A percentile compares a stretch with the other conserved stretches of the same genome.
These are phyloP conservation scores for Micractinium sp. DNA, from an alignment of 139 green algal genomes.

Conservation along the genomic window DNA sequence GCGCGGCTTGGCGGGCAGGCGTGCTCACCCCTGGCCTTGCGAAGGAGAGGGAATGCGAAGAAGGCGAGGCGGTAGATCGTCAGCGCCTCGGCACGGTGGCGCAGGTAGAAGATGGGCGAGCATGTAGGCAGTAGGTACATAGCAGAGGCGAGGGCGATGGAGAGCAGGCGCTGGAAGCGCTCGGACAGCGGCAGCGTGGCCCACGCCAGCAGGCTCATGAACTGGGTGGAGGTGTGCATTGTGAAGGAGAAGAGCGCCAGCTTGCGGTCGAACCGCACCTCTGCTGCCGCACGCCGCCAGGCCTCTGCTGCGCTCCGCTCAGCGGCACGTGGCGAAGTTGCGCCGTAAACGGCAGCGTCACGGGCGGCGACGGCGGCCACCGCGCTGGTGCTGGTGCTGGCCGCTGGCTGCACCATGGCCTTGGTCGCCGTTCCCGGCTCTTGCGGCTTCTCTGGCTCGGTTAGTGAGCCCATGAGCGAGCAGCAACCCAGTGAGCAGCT, in stretches of 20 bases:
- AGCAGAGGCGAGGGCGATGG: background rate
- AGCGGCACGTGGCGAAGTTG: too few species aligned
- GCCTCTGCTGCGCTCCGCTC: background rate
- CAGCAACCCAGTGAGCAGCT: too few species aligned
- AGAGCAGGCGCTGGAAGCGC: background rate
- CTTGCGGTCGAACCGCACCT: background rate
- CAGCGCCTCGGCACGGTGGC: background rate
- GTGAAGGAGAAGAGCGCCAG: conserved; percentile 7
- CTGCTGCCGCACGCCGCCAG: background rate
- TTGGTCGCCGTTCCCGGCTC: too few species aligned
- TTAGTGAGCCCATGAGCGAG: too few species aligned
- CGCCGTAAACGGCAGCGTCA: too few species aligned
- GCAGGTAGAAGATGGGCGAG: background rate
- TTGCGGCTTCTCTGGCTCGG: too few species aligned
- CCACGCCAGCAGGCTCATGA: conserved; percentile 1
- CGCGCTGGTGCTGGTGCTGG: too few species aligned
- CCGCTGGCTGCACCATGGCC: too few species aligned
- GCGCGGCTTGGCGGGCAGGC: background rate
- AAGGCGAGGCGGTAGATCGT: background rate
- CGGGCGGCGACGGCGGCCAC: too few species aligned
- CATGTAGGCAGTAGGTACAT: background rate
- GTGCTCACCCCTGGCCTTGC: background rate
- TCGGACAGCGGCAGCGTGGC: background rate
- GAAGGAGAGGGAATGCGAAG: conserved; percentile 5
- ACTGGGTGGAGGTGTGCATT: background rate